Evolutionary conservation across 2,329 filamentous ascomycete genomes (phyloP).

Genomic region (Colletotrichum euphorbiae): DNA sequence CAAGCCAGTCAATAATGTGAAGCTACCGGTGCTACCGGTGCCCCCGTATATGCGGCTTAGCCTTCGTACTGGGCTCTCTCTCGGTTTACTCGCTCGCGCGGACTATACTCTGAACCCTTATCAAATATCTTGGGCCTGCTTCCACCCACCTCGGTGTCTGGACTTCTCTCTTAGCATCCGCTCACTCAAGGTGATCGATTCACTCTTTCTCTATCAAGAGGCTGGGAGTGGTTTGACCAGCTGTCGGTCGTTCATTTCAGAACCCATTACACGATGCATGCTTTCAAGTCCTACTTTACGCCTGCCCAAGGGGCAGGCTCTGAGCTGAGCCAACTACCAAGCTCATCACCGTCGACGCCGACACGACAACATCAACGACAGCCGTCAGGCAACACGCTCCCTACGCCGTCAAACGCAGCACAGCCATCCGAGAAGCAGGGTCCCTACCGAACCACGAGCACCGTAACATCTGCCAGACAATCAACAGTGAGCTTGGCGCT

Average conservation of each 20-base stretch:
- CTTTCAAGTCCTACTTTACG: slow-evolving; percentile 40
- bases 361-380: not conserved
- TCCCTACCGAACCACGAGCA: slow-evolving; percentile 27
- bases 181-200: slow-evolving; percentile 15
- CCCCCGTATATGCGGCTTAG: slow-evolving; percentile 30
- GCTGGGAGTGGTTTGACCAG: slow-evolving; percentile 31
- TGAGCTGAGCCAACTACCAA: slow-evolving; percentile 3
- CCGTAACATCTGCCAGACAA: slow-evolving; percentile 33
- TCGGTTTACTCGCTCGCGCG: slow-evolving; percentile 4
- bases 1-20: slow-evolving; percentile 29
- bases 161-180: not conserved
- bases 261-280: slow-evolving; percentile 30
- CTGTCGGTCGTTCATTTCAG: slow-evolving; percentile 33
- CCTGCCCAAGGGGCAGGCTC: slow-evolving; percentile 25
- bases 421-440: slow-evolving; percentile 29
- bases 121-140: slow-evolving; percentile 32
- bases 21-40: slow-evolving; percentile 36
- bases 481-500: slow-evolving; percentile 38
- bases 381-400: not conserved
- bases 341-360: slow-evolving; percentile 3
- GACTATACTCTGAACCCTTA: slow-evolving; percentile 9
- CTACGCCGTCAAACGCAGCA: not conserved
- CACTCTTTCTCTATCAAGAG: slow-evolving; percentile 23
- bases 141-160: slow-evolving; percentile 17
- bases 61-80: slow-evolving; percentile 23